Percentiles rank a stretch among this genome's conserved stretches.
Evolutionary conservation across 345 rosid species (phyloP).

Genomic region (Iberis pinnata): DNA sequence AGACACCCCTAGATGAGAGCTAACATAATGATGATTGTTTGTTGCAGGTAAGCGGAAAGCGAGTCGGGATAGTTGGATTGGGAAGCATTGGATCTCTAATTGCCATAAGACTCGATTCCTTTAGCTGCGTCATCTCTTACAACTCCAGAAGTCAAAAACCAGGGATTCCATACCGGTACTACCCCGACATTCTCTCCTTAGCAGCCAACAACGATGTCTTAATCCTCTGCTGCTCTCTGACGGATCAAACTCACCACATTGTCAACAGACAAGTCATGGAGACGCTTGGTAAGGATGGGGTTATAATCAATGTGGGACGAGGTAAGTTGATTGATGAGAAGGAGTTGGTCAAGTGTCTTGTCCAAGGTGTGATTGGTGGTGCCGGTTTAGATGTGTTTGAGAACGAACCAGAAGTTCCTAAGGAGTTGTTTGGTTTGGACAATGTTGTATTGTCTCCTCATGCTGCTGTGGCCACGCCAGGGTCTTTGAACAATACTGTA

Average conservation of each 20-base stretch:
- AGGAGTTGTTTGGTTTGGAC: conserved; percentile 44
- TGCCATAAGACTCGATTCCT: conserved; percentile 26
- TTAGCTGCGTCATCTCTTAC: conserved; percentile 26
- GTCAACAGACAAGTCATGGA: conserved; percentile 31
- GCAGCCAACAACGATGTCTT: conserved; percentile 23
- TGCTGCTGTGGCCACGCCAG: conserved; percentile 43
- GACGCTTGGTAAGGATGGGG: conserved; percentile 24
- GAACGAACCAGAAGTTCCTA: conserved; percentile 56
- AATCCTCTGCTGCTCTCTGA: conserved; percentile 24
- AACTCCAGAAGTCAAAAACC: conserved; percentile 21
- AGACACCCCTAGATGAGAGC: too few relatives aligned
- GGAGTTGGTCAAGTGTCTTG: conserved; percentile 53
- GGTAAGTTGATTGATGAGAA: conserved; percentile 29
- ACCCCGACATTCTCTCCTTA: conserved; percentile 22
- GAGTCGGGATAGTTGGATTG: conserved; percentile 30
- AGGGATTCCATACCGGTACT: conserved; percentile 3
- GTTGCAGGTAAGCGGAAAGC: conserved; percentile 25
- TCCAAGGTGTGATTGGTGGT: conserved; percentile 57
- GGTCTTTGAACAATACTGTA: conserved; percentile 34
- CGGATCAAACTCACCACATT: conserved; percentile 20
- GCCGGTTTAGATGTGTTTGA: conserved; percentile 82
- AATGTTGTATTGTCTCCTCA: conserved; percentile 79
- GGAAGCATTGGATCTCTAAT: conserved; percentile 21
- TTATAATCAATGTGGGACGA: conserved; percentile 30
- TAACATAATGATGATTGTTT: neutral